A percentile compares a stretch with the other conserved stretches of the same genome.
Conservation (phyloP, 768 basidiomycete genomes). For the Amyloporia xantha region DNA sequence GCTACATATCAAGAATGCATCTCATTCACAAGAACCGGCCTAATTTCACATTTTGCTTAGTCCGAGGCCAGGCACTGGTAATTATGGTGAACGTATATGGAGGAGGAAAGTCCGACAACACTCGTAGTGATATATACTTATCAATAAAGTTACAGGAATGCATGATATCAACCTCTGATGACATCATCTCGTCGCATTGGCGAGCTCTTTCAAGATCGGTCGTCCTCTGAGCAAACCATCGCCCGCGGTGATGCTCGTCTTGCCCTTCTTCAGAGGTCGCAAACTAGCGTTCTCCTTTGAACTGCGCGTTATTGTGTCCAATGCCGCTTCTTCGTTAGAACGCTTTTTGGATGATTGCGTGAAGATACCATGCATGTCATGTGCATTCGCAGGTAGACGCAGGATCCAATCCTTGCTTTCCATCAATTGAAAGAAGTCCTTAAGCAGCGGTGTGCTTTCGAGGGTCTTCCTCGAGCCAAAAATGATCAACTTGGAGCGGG, state of each 20-base stretch:
- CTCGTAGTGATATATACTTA: too few relatives aligned
- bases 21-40: too few relatives aligned
- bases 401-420: constrained; percentile 67
- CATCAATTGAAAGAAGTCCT: constrained; percentile 76
- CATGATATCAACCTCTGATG: too few relatives aligned
- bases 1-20: too few relatives aligned
- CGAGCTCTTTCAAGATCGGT: constrained; percentile 54
- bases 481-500: constrained; percentile 83
- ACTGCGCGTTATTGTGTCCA: neutral
- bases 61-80: too few relatives aligned
- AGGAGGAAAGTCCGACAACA: too few relatives aligned
- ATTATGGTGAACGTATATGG: too few relatives aligned
- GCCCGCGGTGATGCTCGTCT: constrained; percentile 15
- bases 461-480: constrained; percentile 85
- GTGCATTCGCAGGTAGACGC: constrained; percentile 45
- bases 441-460: constrained; percentile 48
- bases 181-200: too few relatives aligned
- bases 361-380: constrained; percentile 37
- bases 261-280: constrained; percentile 31
- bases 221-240: constrained; percentile 46
- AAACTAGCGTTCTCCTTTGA: constrained; percentile 9
- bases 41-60: too few relatives aligned
- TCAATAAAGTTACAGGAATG: too few relatives aligned
- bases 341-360: constrained; percentile 22
- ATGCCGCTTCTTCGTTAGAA: constrained; percentile 16